Evolutionary conservation across 164 flowering plant species (phyloP).

Genomic region (Kalanchoe fedtschenkoi): DNA sequence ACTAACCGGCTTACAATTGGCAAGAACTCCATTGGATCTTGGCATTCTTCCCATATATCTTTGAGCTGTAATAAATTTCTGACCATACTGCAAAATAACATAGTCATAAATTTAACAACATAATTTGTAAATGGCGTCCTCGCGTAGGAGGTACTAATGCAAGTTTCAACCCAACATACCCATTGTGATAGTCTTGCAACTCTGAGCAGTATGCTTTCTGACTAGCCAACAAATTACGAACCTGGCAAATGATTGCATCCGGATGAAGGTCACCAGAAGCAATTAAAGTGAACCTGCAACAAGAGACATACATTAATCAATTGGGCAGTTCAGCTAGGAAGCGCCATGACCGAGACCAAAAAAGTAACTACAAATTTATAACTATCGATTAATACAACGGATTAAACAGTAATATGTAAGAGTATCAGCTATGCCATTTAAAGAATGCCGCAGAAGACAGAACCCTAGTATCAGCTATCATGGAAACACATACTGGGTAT

Average conservation of each 20-base stretch:
- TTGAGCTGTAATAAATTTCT: slow-evolving; percentile 46
- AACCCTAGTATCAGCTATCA: too few species aligned
- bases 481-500: background rate
- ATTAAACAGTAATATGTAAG: too few species aligned
- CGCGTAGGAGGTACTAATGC: background rate
- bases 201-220: slow-evolving; percentile 50
- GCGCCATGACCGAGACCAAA: background rate
- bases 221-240: slow-evolving; percentile 28
- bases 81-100: slow-evolving; percentile 43
- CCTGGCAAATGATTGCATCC: slow-evolving; percentile 44
- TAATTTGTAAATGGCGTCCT: background rate
- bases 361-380: background rate
- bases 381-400: too few species aligned
- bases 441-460: too few species aligned
- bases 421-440: too few species aligned
- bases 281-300: slow-evolving; percentile 64
- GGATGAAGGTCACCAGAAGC: slow-evolving; percentile 79
- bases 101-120: slow-evolving; percentile 4
- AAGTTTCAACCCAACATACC: slow-evolving; percentile 32
- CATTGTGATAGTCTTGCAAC: slow-evolving; percentile 58
- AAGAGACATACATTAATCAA: background rate
- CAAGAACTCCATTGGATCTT: slow-evolving; percentile 45
- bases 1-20: slow-evolving; percentile 43
- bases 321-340: background rate
- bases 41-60: slow-evolving; percentile 45